phyloP scores from a whole-genome alignment of 768 basidiomycete species.

The Pisolithus tinctorius region DNA sequence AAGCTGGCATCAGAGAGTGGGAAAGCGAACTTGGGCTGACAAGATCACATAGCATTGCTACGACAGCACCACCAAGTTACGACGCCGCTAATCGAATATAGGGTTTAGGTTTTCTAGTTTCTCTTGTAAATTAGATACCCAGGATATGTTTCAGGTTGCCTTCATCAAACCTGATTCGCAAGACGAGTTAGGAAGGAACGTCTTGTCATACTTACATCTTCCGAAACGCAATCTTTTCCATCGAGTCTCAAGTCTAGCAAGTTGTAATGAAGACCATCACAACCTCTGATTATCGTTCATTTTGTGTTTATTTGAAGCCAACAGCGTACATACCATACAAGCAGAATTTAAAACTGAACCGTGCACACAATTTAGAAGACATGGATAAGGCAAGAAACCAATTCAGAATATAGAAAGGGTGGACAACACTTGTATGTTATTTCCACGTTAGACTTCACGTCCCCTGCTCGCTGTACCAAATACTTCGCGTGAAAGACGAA shows the following conservation, averaged over 20 bases:
- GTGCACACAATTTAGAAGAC: no score
- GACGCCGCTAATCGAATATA: not conserved
- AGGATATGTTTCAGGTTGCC: not conserved
- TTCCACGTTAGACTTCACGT: not conserved
- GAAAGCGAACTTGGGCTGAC: conserved; percentile 15
- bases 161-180: not conserved
- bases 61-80: conserved; percentile 3
- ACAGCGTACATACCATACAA: no score
- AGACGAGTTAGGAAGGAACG: not conserved
- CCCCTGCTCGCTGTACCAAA: not conserved
- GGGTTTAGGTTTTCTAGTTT: not conserved
- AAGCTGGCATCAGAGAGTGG: conserved; percentile 15
- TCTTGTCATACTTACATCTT: no score
- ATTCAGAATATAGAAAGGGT: not conserved
- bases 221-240: no score
- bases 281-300: no score
- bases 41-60: conserved; percentile 11
- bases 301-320: no score
- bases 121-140: not conserved
- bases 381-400: not conserved
- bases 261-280: no score
- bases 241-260: no score
- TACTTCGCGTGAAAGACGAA: conserved; percentile 12
- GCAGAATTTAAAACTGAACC: no score
- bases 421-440: not conserved